Conservation (phyloP, 768 basidiomycete genomes). For the Mycena indigotica region DNA sequence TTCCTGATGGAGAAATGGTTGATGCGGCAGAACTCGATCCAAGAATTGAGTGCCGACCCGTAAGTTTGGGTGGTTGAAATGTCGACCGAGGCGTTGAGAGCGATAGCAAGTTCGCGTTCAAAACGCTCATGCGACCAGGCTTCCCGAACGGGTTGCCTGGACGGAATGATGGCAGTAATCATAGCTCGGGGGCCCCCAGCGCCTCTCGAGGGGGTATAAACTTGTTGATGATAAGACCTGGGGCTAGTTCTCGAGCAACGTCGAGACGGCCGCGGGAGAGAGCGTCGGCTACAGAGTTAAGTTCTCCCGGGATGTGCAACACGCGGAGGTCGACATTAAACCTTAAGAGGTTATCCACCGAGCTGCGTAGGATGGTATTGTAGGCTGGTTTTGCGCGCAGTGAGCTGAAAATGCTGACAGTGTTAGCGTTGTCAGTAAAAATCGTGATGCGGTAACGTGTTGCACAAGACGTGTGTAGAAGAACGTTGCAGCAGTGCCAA, state of each 20-base stretch:
- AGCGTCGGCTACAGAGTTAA: conserved; percentile 31
- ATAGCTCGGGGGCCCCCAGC: conserved; percentile 33
- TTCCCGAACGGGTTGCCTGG: conserved; percentile 34
- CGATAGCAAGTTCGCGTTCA: conserved; percentile 27
- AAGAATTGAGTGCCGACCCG: conserved; percentile 36
- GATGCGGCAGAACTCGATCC: conserved; percentile 34
- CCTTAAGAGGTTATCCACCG: conserved; percentile 18
- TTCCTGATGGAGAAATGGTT: no score
- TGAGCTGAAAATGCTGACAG: conserved; percentile 25
- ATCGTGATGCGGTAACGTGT: conserved; percentile 13
- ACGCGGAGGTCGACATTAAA: conserved; percentile 25
- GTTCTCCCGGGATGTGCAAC: conserved; percentile 22
- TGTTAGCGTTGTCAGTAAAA: conserved; percentile 29
- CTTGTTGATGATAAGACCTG: conserved; percentile 3
- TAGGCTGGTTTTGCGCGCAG: conserved; percentile 8
- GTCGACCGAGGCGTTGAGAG: conserved; percentile 28
- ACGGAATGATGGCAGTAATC: conserved; percentile 7
- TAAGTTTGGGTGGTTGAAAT: conserved; percentile 26
- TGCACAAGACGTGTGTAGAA: no score
- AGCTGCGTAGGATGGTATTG: conserved; percentile 24
- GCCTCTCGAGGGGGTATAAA: conserved; percentile 29
- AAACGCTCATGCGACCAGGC: conserved; percentile 40
- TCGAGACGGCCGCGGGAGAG: conserved; percentile 26
- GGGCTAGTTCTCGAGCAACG: neutral
- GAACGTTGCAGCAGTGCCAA: no score